Evolutionary conservation across 805 yeast species (phyloP), one percentile per base, ranked within the genome.

Genomic region (Candida ovalis): DNA sequence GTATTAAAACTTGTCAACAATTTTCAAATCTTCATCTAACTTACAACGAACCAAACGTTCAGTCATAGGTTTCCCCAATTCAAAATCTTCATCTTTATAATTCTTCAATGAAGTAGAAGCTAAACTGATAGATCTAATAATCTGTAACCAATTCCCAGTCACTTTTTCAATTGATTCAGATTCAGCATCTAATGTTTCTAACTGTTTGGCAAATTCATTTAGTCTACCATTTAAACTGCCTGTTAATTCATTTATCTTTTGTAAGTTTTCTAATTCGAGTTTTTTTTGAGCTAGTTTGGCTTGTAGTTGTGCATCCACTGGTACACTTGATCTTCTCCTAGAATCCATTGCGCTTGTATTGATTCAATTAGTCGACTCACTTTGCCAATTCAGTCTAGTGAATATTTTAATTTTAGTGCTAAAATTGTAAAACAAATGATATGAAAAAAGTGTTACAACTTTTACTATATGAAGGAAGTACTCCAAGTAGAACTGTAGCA

Each of bases 81-180:
- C 75, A 47, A 72, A 72, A 48, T 75, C 81, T 39, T 64, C 64
- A 17, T 71, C 69, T 1, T 70, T 56, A 47, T 78, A 73, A 40
- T 71, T 73, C 49, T 72, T 54, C 49, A 79, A 58, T n/a, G 81
- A 74, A 57, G 75, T 57, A 23, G 80, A 71, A 28, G 89, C 89
- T 54, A 85, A 64, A 10, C 84, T 76, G 0, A 84, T 77, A 2
- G 86, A 76, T 49, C 79, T 71, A 18, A 81, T 68, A 18, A 84
- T 82, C 48, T 76, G 78, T 47, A 76, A 75, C 91, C 91, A 84
- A 55, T 81, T 83, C 2, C 79, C 71, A 56, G 86, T 71, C 1
- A 84, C 78, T 4, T 73, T 64, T 2, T 80, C 78, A 6, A 82
- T 82, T 35, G 84, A 76, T 41, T 74, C 81, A 1, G 88, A 74